Evolutionary conservation across 2,329 filamentous ascomycete genomes (phyloP).

Genomic region (Clonostachys chloroleuca): DNA sequence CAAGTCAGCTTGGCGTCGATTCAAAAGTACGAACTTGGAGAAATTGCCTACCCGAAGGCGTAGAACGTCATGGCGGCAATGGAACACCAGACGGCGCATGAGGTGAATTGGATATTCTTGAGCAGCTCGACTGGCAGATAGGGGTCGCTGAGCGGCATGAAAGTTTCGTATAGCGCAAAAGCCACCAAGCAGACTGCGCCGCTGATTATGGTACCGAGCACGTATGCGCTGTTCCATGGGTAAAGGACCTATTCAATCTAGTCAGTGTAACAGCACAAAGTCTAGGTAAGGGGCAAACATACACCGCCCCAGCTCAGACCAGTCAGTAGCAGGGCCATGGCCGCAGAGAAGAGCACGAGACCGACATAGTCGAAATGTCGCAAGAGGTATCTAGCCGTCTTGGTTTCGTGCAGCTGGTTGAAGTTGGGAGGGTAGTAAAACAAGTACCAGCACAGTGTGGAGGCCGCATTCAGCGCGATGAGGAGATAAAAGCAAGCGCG

Average conservation of each 20-base stretch:
- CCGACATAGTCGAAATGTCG: background rate
- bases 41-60: no score
- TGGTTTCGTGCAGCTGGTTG: background rate
- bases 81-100: no score
- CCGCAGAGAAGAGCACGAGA: constrained; percentile 12
- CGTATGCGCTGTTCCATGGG: constrained; percentile 15
- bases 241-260: no score
- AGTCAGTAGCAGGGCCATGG: constrained; percentile 14
- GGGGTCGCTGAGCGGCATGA: background rate
- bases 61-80: no score
- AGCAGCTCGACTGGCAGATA: background rate
- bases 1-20: no score
- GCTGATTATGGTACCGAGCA: constrained; percentile 7
- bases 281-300: no score
- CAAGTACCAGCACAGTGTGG: constrained; percentile 9
- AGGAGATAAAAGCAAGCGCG: constrained; percentile 23
- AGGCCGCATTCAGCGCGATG: constrained; percentile 20
- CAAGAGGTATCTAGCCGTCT: background rate
- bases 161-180: background rate
- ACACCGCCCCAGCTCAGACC: constrained; percentile 9
- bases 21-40: no score
- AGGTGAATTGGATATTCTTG: background rate
- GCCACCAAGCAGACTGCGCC: background rate
- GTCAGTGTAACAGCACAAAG: no score
- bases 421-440: constrained; percentile 11